Evolutionary conservation across 2,329 filamentous ascomycete species (phyloP), one percentile per base, ranked within the genome.

Genomic region (Escovopsis sp.): DNA sequence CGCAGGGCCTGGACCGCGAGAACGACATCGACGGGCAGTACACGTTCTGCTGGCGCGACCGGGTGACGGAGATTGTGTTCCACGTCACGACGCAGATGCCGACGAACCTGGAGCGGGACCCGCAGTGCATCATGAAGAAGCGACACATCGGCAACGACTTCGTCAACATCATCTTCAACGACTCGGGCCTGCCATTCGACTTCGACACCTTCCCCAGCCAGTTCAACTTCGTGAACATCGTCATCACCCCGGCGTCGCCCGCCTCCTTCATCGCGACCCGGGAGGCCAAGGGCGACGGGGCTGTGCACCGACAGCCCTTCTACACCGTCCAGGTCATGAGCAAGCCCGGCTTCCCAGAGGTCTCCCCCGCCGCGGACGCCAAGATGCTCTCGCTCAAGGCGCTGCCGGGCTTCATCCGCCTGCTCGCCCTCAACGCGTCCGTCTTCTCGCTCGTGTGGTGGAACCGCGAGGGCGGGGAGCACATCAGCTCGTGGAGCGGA

Each of bases 61-160:
- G 87, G 30, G 85, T 94, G 38, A 90, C 87, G 5, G 90, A 96
- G 54, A 82, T 98, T 31, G 79, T 96, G 21, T 98, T 92, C 57
- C 90, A 96, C 53, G 79, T 96, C 36, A 85, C 83, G 5, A 98
- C 88, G 4, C 86, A 96, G 68, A 98, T 98, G 90, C 90, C 90
- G 1, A 94, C 85, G 9, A 72, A 92, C 50, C 62, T 79, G 12
- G 75, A 85, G 36, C 68, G 73, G 21, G 86, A 94, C 47, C 72
- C 79, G 9, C 69, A 74, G 41, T 85, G 79, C 50, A 76, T 79
- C 41, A 70, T 75, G 54, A 98, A 98, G 63, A 98, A 98, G 58
- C 71, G 77, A 3, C 92, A 96, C 51, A 90, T 96, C 41, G 90
- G 90, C 39, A 98, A 98, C 51, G 90, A 96, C 56, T 93, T 84